Evolutionary conservation across 306 rosid genomes (phyloP), one percentile per base, ranked within the genome.

Genomic region (Vigna angularis): DNA sequence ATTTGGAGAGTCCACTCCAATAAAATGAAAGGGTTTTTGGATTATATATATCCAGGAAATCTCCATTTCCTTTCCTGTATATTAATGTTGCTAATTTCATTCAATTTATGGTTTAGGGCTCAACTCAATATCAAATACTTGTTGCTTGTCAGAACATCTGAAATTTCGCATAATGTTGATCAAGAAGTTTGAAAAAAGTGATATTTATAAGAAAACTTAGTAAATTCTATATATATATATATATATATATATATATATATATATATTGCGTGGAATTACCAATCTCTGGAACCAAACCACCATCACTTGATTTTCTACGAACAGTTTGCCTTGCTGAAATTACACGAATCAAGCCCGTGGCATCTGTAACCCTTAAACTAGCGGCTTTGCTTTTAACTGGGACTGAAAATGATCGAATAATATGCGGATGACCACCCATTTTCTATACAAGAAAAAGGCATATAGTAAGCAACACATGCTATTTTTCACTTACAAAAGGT

Each of bases 381-480:
- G 78, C 72, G 51, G 83, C 42, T 81, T 86, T 89, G 52, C 83
- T 73, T 70, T 87, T 78, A 74, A 85, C 88, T 50, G 98, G 98
- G 72, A 91, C 98, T 7, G 98, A 93, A 62, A 89, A 83, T 73
- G 98, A 93, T 70, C 98, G 91, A 63, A 85, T 75, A 75, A 93
- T 91, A 42, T 81, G 90, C 77, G 83, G 90, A 69, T 83, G 85
- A 63, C 68, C 86, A 66, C 86, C 89, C 50, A 28, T 50, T 81
- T 75, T 83, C 98, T 93, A 87, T 32, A 63, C 58, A 86, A 76
- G 55, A 36, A 73, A 80, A 71, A 72, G 47, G 30, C 52, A 75
- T 38, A 75, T 47, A 7, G 10, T 52, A 48, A 49, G 65, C 51
- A 79, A 22, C 71, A 64, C 2, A 18, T 49, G 67, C 17, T 13